Evolutionary conservation across 1,284 basidiomycete species (phyloP).

Genomic region (Inonotus obliquus): DNA sequence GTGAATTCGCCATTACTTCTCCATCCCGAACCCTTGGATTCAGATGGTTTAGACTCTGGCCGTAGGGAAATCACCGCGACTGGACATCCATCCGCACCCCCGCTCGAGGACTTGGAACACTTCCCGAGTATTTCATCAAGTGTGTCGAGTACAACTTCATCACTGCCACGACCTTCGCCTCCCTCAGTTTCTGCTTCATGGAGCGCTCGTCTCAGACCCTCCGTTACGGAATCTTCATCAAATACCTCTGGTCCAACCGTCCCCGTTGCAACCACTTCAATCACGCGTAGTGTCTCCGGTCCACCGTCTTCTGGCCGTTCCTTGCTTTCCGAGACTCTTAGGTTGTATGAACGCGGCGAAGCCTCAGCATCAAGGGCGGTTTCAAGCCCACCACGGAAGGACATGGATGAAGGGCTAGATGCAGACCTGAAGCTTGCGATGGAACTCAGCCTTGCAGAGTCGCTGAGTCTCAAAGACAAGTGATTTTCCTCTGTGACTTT

Average conservation of each 20-base stretch:
- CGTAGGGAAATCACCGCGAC: conserved; percentile 19
- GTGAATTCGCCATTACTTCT: conserved; percentile 34
- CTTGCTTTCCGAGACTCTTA: conserved; percentile 5
- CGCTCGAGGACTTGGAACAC: conserved; percentile 21
- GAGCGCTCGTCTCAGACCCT: not conserved
- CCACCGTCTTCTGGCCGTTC: conserved; percentile 6
- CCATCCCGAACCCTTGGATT: conserved; percentile 39
- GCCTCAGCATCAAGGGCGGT: conserved; percentile 12
- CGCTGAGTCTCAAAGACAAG: conserved; percentile 30
- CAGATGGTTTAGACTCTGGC: conserved; percentile 29
- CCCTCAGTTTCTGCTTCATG: conserved; percentile 1
- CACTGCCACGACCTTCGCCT: not conserved
- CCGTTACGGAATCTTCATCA: not conserved
- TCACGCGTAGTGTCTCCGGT: not conserved
- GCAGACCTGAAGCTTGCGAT: conserved; percentile 50
- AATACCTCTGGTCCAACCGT: not conserved
- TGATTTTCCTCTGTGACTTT: not conserved
- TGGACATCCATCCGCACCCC: conserved; percentile 5
- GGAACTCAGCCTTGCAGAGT: conserved; percentile 54
- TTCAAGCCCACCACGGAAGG: conserved; percentile 4
- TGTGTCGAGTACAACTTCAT: conserved; percentile 24
- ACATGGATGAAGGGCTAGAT: conserved; percentile 33
- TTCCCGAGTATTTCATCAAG: conserved; percentile 30
- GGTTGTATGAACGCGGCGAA: not conserved
- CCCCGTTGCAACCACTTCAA: not conserved